Conservation (phyloP, 148 eudicot species). For the Suaeda aralocaspica region DNA sequence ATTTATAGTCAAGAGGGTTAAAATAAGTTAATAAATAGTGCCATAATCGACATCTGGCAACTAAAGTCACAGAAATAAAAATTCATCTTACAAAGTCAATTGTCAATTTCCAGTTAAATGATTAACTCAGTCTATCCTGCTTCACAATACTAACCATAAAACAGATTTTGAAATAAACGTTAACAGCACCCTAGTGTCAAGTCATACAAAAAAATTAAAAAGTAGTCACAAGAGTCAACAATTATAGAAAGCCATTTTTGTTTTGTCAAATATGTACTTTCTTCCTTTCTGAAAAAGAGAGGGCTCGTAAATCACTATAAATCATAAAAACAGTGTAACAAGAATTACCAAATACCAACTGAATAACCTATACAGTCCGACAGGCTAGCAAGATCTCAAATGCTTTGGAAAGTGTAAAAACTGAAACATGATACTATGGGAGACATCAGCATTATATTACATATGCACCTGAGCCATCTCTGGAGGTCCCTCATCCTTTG, state of each 20-base stretch:
- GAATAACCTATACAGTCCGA: not conserved
- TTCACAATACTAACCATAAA: not conserved
- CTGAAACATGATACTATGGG: not conserved
- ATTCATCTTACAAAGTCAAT: not conserved
- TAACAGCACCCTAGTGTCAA: not conserved
- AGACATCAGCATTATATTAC: constrained; percentile 10
- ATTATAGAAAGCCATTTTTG: not conserved
- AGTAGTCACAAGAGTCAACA: not conserved
- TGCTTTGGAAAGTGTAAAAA: not conserved
- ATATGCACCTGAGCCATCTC: constrained; percentile 85
- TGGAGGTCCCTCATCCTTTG: constrained; percentile 98
- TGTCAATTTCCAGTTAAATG: not conserved
- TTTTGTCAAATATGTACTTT: too few species aligned
- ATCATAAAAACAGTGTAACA: not conserved
- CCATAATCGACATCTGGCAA: too few species aligned
- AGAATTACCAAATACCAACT: not conserved
- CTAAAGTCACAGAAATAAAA: not conserved
- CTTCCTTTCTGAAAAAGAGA: not conserved
- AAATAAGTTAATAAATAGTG: too few species aligned
- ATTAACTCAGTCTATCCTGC: not conserved
- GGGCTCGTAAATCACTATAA: not conserved
- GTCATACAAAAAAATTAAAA: not conserved
- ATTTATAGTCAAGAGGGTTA: too few species aligned
- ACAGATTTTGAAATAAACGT: not conserved
- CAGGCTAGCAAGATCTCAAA: not conserved